Base-by-base conservation (phyloP, 371 early-diverging fungal species). In the Mortierella sp. region DNA sequence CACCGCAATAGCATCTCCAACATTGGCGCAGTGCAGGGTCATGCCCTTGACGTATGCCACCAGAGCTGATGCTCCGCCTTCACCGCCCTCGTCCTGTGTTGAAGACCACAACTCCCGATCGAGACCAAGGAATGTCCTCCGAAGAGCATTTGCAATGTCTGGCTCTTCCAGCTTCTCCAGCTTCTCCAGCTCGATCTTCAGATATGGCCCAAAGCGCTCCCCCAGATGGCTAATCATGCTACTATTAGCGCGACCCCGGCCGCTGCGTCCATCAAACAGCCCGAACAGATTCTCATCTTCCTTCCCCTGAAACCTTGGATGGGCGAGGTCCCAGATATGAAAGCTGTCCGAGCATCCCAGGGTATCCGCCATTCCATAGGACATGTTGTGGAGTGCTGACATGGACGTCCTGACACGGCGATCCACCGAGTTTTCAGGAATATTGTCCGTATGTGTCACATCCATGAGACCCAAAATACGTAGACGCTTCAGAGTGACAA, bases 221-320 rank as follows among this genome's bases (percentile, higher is more conserved):
- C 89, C 90, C 18, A 95, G 78, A 50, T 88, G 89, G 38, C 90
- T 89, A 31, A 88, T 90, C 30, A 92, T 78, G 18, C 16, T 52
- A 30, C 83, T 82, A 51, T 85, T 86, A 2, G 90, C 86, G n/a
- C 79, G 64, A 53, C 82, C 79, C 16, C 79, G 74, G 18, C 87
- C 87, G 34, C 87, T 88, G 39, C 90, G 82, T 0, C 91, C 94
- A 67, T 95, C 94, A 80, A 95, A 95, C 9, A 96, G 71, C 5
- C 91, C 97, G 85, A 96, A 96, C 8, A 96, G 61, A 42, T 92
- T 91, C 58, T 95, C 95, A 55, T 95, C 93, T 42, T 93, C 93
- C n/a, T 85, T 80, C 50, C 86, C 88, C 42, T 93, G 83, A 71
- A 95, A 93, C 27, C 90, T 85, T 9, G 95, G 93, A 81, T 89